Evolutionary conservation across 495 filamentous ascomycete species (phyloP).

Genomic region (Penicillium macrosclerotiorum): DNA sequence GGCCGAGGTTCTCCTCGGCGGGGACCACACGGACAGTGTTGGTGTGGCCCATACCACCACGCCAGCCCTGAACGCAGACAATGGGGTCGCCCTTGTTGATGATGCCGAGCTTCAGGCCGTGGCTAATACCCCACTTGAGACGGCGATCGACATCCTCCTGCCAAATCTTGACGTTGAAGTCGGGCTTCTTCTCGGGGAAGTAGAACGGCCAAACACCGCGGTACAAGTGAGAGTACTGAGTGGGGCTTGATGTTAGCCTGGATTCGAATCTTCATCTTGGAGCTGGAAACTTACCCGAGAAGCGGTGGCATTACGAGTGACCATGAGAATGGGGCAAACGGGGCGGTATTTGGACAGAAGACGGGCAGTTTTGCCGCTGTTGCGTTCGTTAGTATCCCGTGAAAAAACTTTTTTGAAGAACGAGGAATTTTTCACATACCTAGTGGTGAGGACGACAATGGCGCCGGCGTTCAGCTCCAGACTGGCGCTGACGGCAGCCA

Average conservation of each 20-base stretch:
- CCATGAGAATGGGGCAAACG: slow-evolving; percentile 98
- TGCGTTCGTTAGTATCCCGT: slow-evolving; percentile 28
- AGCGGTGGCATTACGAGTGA: slow-evolving; percentile 80
- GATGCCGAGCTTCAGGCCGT: slow-evolving; percentile 81
- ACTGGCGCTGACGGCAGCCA: slow-evolving; percentile 90
- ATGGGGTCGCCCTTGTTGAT: slow-evolving; percentile 80
- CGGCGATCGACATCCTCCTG: slow-evolving; percentile 97
- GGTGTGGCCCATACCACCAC: slow-evolving; percentile 95
- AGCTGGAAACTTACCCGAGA: slow-evolving; percentile 56
- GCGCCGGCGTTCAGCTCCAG: slow-evolving; percentile 94
- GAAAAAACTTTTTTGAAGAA: no score
- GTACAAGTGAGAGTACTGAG: slow-evolving; percentile 84
- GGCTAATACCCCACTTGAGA: slow-evolving; percentile 88
- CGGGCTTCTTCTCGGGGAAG: slow-evolving; percentile 88
- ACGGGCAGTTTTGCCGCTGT: slow-evolving; percentile 84
- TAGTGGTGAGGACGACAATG: slow-evolving; percentile 93
- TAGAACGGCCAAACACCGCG: slow-evolving; percentile 97
- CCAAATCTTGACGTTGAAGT: slow-evolving; percentile 87
- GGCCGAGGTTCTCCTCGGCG: slow-evolving; percentile 61
- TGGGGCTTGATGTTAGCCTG: slow-evolving; percentile 13
- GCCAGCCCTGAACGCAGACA: slow-evolving; percentile 96
- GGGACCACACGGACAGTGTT: slow-evolving; percentile 82
- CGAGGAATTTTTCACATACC: no score
- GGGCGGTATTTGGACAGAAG: slow-evolving; percentile 97
- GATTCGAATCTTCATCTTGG: background rate